phyloP scores from a whole-genome alignment of 2,329 filamentous ascomycete genomes.

The Keithomyces neogunnii region DNA sequence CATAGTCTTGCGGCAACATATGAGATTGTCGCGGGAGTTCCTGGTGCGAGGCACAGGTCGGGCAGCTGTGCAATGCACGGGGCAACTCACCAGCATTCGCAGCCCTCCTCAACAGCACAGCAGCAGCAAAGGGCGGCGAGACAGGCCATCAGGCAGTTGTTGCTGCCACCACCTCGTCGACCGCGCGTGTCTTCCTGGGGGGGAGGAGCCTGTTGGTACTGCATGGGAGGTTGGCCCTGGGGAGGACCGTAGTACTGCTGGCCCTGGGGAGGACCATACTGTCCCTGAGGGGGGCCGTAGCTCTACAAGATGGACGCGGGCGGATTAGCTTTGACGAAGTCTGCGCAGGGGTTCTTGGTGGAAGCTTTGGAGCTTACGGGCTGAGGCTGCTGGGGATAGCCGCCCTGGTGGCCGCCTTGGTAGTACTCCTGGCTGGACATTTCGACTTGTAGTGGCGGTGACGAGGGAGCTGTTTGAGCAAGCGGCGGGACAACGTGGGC shows the following conservation, averaged over 20 bases:
- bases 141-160: conserved; percentile 37
- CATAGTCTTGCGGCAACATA: not conserved
- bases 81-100: conserved; percentile 38
- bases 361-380: conserved; percentile 21
- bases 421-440: conserved; percentile 37
- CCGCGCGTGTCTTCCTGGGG: conserved; percentile 17
- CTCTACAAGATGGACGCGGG: conserved; percentile 9
- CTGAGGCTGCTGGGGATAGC: conserved; percentile 32
- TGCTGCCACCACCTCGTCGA: conserved; percentile 23
- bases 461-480: not conserved
- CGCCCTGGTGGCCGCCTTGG: conserved; percentile 21
- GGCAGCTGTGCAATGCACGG: too few relatives aligned
- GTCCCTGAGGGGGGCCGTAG: conserved; percentile 22
- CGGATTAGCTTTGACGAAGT: conserved; percentile 1
- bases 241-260: conserved; percentile 22
- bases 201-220: conserved; percentile 32
- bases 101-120: conserved; percentile 40
- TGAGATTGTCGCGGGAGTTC: too few relatives aligned
- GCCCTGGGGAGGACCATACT: conserved; percentile 25
- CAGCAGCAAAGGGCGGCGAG: conserved; percentile 42
- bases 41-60: too few relatives aligned
- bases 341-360: not conserved
- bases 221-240: conserved; percentile 32
- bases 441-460: conserved; percentile 3
- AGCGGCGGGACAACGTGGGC: not conserved